Evolutionary conservation across 805 yeast genomes (phyloP), one percentile per base, ranked within the genome.

Genomic region (Candida adriatica): DNA sequence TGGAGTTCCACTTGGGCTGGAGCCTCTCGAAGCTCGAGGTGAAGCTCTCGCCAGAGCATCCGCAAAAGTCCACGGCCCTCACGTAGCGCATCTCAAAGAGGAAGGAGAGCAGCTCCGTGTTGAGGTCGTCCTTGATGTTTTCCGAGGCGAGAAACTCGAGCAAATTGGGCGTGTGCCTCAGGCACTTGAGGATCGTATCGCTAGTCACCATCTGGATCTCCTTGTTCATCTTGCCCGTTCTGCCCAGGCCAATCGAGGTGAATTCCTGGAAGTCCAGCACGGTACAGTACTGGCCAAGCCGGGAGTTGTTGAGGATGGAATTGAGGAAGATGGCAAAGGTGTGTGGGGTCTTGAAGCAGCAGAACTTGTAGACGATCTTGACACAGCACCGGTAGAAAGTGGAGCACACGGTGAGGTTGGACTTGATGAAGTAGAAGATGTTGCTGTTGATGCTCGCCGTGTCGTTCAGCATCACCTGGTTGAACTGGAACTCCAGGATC

Each of bases 201-300:
- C 79, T 66, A 1, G 95, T 87, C 24, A 87, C 85, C 83, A 84
- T 83, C 56, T 87, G 94, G 45, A 87, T 87, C 56, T 83, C 94
- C 55, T 74, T 79, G 58, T 83, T 88, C 95, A 87, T 87, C 45
- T 79, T 70, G 8, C 83, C 85, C 0, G 96, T 82, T 42, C 96
- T 66, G 3, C 96, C 96, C 29, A 87, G 65, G 0, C 96, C 96
- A 29, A 88, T 77, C 1, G 90, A 79, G 2, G 96, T 86, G 56
- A 87, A 80, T 45, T 83, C 90, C 48, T 83, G 82, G 48, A 87
- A 88, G 59, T 87, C 96, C 45, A 88, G 70, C 31, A 79, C 75
- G 45, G 77, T 75, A 14, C 84, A 90, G 41, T 70, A 72, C 38
- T 66, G 70, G 13, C 80, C 79, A 29, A 78, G 57, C 26, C 62